Evolutionary conservation across 2,329 filamentous ascomycete genomes (phyloP).

Genomic region (Shiraia bambusicola): DNA sequence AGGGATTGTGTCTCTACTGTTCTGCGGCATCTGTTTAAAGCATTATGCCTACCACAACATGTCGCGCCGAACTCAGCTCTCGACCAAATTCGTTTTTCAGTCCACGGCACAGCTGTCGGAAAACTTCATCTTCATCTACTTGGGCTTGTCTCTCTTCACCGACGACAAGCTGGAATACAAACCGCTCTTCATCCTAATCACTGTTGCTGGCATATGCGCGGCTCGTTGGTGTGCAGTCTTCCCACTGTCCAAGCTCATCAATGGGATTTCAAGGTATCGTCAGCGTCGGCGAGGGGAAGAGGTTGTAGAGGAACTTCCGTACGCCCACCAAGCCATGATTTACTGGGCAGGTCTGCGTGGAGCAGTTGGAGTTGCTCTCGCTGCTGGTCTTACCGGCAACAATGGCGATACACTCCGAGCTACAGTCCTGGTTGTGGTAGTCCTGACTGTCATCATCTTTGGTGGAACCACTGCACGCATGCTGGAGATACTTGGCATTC

Average conservation of each 20-base stretch:
- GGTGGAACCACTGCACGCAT: conserved; percentile 96
- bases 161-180: conserved; percentile 87
- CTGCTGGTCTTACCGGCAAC: conserved; percentile 79
- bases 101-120: conserved; percentile 92
- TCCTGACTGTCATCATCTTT: conserved; percentile 97
- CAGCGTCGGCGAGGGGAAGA: conserved; percentile 69
- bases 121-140: conserved; percentile 99
- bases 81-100: conserved; percentile 97
- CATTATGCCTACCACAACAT: conserved; percentile 99
- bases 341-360: conserved; percentile 97
- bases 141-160: conserved; percentile 91
- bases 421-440: conserved; percentile 95
- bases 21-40: conserved; percentile 97
- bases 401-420: conserved; percentile 83
- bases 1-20: conserved; percentile 95
- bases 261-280: conserved; percentile 87
- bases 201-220: conserved; percentile 85
- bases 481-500: conserved; percentile 95
- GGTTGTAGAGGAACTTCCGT: conserved; percentile 81
- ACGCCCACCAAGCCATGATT: conserved; percentile 98
- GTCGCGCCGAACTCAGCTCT: conserved; percentile 94
- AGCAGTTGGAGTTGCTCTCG: conserved; percentile 91
- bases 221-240: conserved; percentile 95
- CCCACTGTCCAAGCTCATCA: conserved; percentile 84
- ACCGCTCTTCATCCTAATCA: conserved; percentile 91